Base-by-base conservation (phyloP, 352 stramenopile genomes). In the Aphanomyces invadans region DNA sequence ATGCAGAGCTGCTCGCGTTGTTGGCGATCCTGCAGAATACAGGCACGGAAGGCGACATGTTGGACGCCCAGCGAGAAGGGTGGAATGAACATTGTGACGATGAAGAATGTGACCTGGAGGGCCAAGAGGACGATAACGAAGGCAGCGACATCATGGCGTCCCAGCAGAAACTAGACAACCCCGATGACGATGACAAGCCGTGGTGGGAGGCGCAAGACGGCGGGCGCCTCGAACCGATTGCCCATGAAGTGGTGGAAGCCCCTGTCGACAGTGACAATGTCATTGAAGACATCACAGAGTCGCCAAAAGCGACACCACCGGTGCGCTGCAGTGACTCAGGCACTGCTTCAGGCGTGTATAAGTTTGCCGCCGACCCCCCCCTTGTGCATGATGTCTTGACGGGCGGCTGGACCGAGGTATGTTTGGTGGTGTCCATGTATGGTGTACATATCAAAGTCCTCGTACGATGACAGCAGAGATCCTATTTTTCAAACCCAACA, bases 341-440 rank as follows among this genome's bases (percentile, higher is more conserved):
- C 49, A 10, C 49, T 21, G 15, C 29, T 19, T 5, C 21, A 21
- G 21, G 1, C 25, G 29, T 23, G 12, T 57, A n/a, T 67, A 44
- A 52, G 11, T 64, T 51, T 29, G 38, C 33, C 4, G 19, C 33
- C n/a, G 7, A 39, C 3, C 42, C 60, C 12, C 60, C 60, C 10
- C 28, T 10, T 21, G 19, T 67, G 2, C 42, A 90, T 60, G 82
- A 90, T 36, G 29, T 92, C 23, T 52, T 90, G 4, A 72, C n/a
- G 56, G 49, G 19, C 10, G 55, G 4, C 31, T 33, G 36, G 25
- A 4, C 21, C 10, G 15, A 23, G 10, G 25, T 45, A 32, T 9
- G 45, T 53, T 42, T 49, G n/a, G 48, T 63, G 5, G 31, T 52
- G 4, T n/a, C 4, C 42, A n/a, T 67, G n/a, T 67, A 26, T 67